A percentile compares a stretch with the other conserved stretches of the same genome.
phyloP scores from a whole-genome alignment of 164 flowering plant genomes.

The Piper betle region DNA sequence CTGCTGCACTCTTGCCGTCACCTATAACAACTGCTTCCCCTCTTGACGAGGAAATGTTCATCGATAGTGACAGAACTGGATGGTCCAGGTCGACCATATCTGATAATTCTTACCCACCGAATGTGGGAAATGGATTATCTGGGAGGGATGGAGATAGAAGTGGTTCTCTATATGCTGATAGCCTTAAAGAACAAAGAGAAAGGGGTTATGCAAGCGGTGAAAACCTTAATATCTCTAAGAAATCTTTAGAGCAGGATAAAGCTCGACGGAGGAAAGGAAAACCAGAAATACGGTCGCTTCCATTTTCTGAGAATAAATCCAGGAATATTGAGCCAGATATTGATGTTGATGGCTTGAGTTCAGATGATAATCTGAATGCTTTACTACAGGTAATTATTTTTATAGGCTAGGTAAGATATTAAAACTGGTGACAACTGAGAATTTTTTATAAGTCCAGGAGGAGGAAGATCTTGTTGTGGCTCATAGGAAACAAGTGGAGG shows the following conservation, averaged over 20 bases:
- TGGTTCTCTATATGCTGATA: slow-evolving; percentile 21
- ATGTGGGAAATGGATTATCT: slow-evolving; percentile 32
- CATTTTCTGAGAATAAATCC: slow-evolving; percentile 23
- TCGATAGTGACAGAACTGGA: slow-evolving; percentile 33
- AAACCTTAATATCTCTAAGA: slow-evolving; percentile 30
- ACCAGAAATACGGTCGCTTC: slow-evolving; percentile 15
- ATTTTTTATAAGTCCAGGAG: too few relatives aligned
- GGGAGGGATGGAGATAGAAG: slow-evolving; percentile 28
- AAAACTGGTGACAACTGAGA: too few relatives aligned
- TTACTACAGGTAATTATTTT: slow-evolving; percentile 40
- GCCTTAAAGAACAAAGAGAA: slow-evolving; percentile 20
- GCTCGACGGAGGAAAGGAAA: slow-evolving; percentile 25
- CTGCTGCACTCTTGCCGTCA: too few relatives aligned
- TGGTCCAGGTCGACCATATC: slow-evolving; percentile 26
- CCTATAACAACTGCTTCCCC: too few relatives aligned
- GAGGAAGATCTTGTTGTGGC: too few relatives aligned
- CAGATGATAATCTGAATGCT: slow-evolving; percentile 54
- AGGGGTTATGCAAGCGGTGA: slow-evolving; percentile 17
- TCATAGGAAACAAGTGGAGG: too few relatives aligned
- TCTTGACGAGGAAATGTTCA: slow-evolving; percentile 27
- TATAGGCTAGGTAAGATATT: too few relatives aligned
- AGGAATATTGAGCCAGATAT: slow-evolving; percentile 21
- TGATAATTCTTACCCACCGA: slow-evolving; percentile 29
- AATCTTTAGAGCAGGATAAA: slow-evolving; percentile 35
- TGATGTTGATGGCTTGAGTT: slow-evolving; percentile 18